These are phyloP conservation scores for Cordyceps javanica DNA, from an alignment of 2,329 filamentous ascomycete species.

Conservation along the genomic window DNA sequence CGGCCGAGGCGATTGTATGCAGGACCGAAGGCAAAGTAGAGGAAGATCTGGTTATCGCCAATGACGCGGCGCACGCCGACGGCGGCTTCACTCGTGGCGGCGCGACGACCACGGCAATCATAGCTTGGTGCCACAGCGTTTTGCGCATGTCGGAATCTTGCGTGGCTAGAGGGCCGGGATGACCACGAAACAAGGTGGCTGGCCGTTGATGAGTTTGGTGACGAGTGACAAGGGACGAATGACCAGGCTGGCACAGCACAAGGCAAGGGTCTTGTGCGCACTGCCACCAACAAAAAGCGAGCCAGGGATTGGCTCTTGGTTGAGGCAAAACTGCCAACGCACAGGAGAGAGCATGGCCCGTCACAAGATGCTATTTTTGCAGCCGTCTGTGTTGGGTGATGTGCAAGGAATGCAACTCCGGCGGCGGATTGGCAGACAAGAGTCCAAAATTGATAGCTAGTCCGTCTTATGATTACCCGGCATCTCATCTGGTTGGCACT, in stretches of 20 bases:
- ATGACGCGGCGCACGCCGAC: not conserved
- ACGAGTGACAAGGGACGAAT: too few species aligned
- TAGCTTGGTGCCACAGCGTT: not conserved
- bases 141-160: not conserved
- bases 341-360: not conserved
- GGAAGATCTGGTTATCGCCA: not conserved
- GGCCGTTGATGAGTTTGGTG: not conserved
- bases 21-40: not conserved
- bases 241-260: not conserved
- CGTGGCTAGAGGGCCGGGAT: not conserved
- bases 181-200: slow-evolving; percentile 5
- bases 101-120: not conserved
- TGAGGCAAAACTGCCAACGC: slow-evolving; percentile 3
- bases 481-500: too few species aligned
- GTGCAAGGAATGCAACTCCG: not conserved
- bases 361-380: slow-evolving; percentile 6
- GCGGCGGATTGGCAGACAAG: not conserved
- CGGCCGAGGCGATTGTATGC: not conserved
- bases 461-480: slow-evolving; percentile 8
- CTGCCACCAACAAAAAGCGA: not conserved
- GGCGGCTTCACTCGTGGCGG: not conserved
- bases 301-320: slow-evolving; percentile 8
- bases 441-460: not conserved
- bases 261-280: not conserved
- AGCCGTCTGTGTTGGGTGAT: not conserved